A percentile compares a stretch with the other conserved stretches of the same genome.
phyloP scores from a whole-genome alignment of 2,329 filamentous ascomycete species.

The Colletotrichum sp. region DNA sequence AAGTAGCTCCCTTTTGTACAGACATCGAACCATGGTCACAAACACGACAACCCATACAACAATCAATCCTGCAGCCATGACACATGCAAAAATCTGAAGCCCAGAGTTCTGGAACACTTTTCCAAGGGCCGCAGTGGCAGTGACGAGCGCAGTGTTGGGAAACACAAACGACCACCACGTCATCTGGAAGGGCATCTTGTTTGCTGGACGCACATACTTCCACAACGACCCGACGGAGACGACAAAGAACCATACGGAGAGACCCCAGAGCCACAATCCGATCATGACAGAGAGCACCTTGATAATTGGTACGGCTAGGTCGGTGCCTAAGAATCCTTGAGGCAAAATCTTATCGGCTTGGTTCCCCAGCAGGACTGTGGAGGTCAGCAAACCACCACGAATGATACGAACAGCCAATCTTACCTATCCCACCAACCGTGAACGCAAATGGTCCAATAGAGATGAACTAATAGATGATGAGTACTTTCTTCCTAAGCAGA shows the following conservation, averaged over 20 bases:
- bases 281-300: conserved; percentile 62
- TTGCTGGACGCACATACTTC: conserved; percentile 63
- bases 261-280: conserved; percentile 80
- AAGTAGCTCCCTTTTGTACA: conserved; percentile 70
- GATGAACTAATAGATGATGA: conserved; percentile 63
- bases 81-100: conserved; percentile 71
- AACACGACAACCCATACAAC: conserved; percentile 74
- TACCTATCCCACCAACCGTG: conserved; percentile 52
- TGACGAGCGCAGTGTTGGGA: conserved; percentile 78
- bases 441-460: conserved; percentile 77
- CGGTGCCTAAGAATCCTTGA: conserved; percentile 42
- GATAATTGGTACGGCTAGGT: conserved; percentile 48
- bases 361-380: conserved; percentile 48
- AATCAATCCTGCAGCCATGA: conserved; percentile 69
- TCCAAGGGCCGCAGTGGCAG: conserved; percentile 75
- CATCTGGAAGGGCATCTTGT: conserved; percentile 78
- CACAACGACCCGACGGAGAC: conserved; percentile 79
- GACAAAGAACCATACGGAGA: conserved; percentile 86
- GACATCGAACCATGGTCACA: conserved; percentile 71
- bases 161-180: conserved; percentile 87
- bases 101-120: conserved; percentile 62
- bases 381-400: background rate
- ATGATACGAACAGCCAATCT: background rate
- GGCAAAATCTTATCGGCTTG: conserved; percentile 49
- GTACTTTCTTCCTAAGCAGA: background rate